Evolutionary conservation across 352 stramenopile genomes (phyloP).

Genomic region (Phytophthora hibernalis): DNA sequence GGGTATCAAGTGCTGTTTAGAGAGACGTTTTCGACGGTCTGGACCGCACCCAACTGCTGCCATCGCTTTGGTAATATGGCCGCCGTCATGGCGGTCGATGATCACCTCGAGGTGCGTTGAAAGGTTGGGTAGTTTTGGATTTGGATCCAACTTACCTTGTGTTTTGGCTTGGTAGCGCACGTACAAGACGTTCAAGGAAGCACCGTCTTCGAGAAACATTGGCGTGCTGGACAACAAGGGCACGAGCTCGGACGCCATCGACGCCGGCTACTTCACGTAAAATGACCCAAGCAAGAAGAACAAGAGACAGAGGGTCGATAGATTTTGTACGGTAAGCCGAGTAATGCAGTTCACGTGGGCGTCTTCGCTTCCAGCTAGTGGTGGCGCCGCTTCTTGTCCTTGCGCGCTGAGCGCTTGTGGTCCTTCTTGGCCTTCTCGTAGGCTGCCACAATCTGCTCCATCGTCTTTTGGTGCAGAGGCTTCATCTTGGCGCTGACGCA

Average conservation of each 20-base stretch:
- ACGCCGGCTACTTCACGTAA: conserved; percentile 90
- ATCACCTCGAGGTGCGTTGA: conserved; percentile 57
- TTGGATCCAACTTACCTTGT: conserved; percentile 8
- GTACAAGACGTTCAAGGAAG: conserved; percentile 90
- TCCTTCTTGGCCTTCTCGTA: conserved; percentile 85
- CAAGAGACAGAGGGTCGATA: conserved; percentile 24
- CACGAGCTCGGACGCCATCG: conserved; percentile 77
- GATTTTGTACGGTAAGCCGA: conserved; percentile 49
- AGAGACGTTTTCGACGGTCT: conserved; percentile 85
- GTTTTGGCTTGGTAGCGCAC: conserved; percentile 52
- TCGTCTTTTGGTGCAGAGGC: conserved; percentile 63
- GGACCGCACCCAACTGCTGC: conserved; percentile 90
- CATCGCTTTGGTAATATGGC: conserved; percentile 85
- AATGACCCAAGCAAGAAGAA: conserved; percentile 14
- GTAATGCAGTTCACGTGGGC: conserved; percentile 27
- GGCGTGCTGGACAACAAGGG: conserved; percentile 75
- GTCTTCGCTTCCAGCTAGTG: conserved; percentile 37
- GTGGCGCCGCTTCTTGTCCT: conserved; percentile 80
- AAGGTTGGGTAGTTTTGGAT: not conserved
- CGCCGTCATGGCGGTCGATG: conserved; percentile 74
- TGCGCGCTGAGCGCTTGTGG: conserved; percentile 75
- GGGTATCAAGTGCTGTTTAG: conserved; percentile 81
- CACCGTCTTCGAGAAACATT: conserved; percentile 67
- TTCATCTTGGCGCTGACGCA: conserved; percentile 85
- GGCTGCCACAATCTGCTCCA: conserved; percentile 61